phyloP scores from a whole-genome alignment of 1,139 yeast species.

The Taphrina wiesneri region DNA sequence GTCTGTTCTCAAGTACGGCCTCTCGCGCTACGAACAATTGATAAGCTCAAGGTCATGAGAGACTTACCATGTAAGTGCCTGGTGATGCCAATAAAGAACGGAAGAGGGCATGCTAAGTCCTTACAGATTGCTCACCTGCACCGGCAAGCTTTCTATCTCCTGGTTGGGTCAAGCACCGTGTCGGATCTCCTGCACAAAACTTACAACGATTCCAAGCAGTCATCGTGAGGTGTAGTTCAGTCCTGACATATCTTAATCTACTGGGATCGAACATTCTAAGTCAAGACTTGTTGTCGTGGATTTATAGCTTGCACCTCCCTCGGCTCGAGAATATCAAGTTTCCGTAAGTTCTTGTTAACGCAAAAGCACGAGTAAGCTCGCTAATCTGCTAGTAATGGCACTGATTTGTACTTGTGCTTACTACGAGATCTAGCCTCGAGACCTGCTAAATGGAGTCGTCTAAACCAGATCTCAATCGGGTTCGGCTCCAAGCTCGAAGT shows the following conservation, averaged over 20 bases:
- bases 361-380: background rate
- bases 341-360: slow-evolving; percentile 3
- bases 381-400: background rate
- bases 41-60: slow-evolving; percentile 31
- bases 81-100: background rate
- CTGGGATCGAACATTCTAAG: slow-evolving; percentile 27
- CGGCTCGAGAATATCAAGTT: slow-evolving; percentile 22
- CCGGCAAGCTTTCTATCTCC: slow-evolving; percentile 24
- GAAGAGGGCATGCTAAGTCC: background rate
- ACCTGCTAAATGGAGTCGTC: slow-evolving; percentile 16
- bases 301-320: slow-evolving; percentile 19
- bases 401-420: slow-evolving; percentile 16
- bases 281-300: slow-evolving; percentile 27
- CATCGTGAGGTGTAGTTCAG: slow-evolving; percentile 15
- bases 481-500: slow-evolving; percentile 32
- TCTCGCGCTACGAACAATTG: slow-evolving; percentile 2
- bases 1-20: slow-evolving; percentile 8
- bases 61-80: slow-evolving; percentile 19
- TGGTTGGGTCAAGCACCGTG: slow-evolving; percentile 22
- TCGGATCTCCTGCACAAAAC: slow-evolving; percentile 4
- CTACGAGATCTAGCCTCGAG: slow-evolving; percentile 18
- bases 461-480: slow-evolving; percentile 19
- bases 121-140: slow-evolving; percentile 25
- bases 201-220: slow-evolving; percentile 4
- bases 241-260: slow-evolving; percentile 21